A percentile compares a stretch with the other conserved stretches of the same genome.
Conservation (phyloP, 495 filamentous ascomycete species). For the Aspergillus conjunctus region DNA sequence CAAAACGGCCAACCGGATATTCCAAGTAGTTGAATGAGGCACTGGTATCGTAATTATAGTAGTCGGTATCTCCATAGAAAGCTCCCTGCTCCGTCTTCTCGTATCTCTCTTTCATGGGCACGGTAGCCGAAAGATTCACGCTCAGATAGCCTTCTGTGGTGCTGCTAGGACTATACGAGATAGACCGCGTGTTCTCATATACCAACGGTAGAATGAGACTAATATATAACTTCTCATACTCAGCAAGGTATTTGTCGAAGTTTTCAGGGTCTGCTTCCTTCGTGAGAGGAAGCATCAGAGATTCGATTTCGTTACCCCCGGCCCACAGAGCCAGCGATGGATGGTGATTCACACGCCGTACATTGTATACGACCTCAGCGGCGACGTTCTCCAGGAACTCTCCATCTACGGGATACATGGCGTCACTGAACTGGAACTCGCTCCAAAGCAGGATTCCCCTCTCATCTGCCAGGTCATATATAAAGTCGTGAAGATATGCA, state of each 20-base stretch:
- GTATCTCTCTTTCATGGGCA: slow-evolving; percentile 64
- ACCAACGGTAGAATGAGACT: slow-evolving; percentile 61
- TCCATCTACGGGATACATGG: slow-evolving; percentile 59
- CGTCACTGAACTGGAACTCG: slow-evolving; percentile 68
- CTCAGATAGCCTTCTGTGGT: slow-evolving; percentile 65
- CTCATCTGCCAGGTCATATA: slow-evolving; percentile 70
- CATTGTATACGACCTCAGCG: slow-evolving; percentile 62
- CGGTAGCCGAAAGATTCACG: slow-evolving; percentile 57
- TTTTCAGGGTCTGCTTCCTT: slow-evolving; percentile 46
- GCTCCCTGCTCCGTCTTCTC: slow-evolving; percentile 55
- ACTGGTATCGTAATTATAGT: slow-evolving; percentile 65
- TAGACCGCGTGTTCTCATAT: slow-evolving; percentile 64
- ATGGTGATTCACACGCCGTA: slow-evolving; percentile 66
- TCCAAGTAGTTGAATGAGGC: slow-evolving; percentile 57
- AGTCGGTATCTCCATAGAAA: slow-evolving; percentile 69
- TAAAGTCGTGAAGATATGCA: slow-evolving; percentile 65
- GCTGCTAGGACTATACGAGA: slow-evolving; percentile 68
- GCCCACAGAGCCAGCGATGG: slow-evolving; percentile 70
- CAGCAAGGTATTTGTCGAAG: slow-evolving; percentile 48
- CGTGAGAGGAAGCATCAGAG: slow-evolving; percentile 53
- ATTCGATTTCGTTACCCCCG: slow-evolving; percentile 67
- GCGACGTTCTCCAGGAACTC: slow-evolving; percentile 61
- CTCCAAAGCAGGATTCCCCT: slow-evolving; percentile 67
- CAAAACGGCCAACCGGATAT: slow-evolving; percentile 66
- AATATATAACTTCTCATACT: slow-evolving; percentile 67